Evolutionary conservation across 1,284 basidiomycete genomes (phyloP).

Genomic region (Laetiporus sulphureus): DNA sequence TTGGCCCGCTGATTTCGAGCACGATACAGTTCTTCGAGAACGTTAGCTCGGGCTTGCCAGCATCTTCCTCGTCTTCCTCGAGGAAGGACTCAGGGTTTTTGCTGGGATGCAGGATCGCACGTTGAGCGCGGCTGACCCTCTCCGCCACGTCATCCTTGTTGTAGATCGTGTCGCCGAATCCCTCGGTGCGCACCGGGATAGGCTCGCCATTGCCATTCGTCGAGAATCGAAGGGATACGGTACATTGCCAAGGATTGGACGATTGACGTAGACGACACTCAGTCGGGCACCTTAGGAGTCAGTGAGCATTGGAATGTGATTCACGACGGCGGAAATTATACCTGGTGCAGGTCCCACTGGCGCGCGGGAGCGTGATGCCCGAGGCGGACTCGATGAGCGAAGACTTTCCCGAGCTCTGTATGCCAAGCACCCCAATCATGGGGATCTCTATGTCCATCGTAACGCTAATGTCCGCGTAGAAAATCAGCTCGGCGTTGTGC

Average conservation of each 20-base stretch:
- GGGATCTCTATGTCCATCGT: slow-evolving; percentile 65
- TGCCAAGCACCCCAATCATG: slow-evolving; percentile 45
- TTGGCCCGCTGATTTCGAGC: slow-evolving; percentile 58
- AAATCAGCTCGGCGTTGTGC: background rate
- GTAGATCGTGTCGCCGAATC: slow-evolving; percentile 48
- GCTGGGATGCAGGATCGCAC: slow-evolving; percentile 62
- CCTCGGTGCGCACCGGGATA: slow-evolving; percentile 32
- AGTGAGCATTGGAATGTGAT: slow-evolving; percentile 1
- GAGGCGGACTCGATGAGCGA: slow-evolving; percentile 72
- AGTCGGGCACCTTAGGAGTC: slow-evolving; percentile 52
- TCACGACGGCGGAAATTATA: slow-evolving; percentile 1
- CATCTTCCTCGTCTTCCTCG: slow-evolving; percentile 25
- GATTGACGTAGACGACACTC: slow-evolving; percentile 55
- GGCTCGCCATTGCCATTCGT: slow-evolving; percentile 38
- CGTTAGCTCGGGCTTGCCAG: slow-evolving; percentile 30
- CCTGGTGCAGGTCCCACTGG: slow-evolving; percentile 63
- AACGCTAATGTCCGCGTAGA: slow-evolving; percentile 42
- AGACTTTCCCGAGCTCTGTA: slow-evolving; percentile 59
- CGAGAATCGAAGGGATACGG: slow-evolving; percentile 41
- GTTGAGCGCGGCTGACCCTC: slow-evolving; percentile 61
- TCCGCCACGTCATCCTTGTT: slow-evolving; percentile 54
- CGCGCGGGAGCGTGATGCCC: slow-evolving; percentile 61
- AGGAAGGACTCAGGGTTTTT: slow-evolving; percentile 31
- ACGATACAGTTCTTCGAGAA: slow-evolving; percentile 64
- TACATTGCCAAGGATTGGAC: slow-evolving; percentile 48